Evolutionary conservation across 2,329 filamentous ascomycete genomes (phyloP).

Genomic region (Ambrosiella beaveri): DNA sequence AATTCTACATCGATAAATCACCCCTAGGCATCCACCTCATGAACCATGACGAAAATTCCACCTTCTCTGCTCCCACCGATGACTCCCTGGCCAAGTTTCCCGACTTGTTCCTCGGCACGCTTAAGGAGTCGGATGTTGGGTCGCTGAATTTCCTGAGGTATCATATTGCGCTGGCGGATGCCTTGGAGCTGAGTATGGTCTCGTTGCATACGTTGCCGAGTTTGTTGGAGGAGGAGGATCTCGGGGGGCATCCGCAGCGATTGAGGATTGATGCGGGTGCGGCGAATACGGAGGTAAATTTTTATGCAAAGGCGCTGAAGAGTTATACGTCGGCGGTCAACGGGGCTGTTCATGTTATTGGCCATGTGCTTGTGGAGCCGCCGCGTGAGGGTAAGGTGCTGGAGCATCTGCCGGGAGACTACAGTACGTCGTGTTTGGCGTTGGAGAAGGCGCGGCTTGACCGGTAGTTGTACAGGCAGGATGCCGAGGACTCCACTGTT

Average conservation of each 20-base stretch:
- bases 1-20: slow-evolving; percentile 34
- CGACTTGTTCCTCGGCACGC: slow-evolving; percentile 27
- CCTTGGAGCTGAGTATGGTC: slow-evolving; percentile 49
- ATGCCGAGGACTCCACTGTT: slow-evolving; percentile 48
- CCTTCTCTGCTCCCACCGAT: slow-evolving; percentile 66
- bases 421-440: slow-evolving; percentile 63
- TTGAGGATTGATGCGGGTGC: slow-evolving; percentile 48
- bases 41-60: slow-evolving; percentile 53
- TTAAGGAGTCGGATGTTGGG: background rate
- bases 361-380: slow-evolving; percentile 61
- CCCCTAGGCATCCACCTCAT: slow-evolving; percentile 60
- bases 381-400: slow-evolving; percentile 36
- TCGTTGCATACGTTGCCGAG: slow-evolving; percentile 60
- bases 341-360: slow-evolving; percentile 63
- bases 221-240: slow-evolving; percentile 35
- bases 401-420: slow-evolving; percentile 53
- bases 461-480: slow-evolving; percentile 37
- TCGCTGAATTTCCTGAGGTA: slow-evolving; percentile 41
- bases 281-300: slow-evolving; percentile 55
- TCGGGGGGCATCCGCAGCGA: slow-evolving; percentile 54
- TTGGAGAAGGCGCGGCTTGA: slow-evolving; percentile 58
- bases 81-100: slow-evolving; percentile 51
- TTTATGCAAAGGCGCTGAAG: slow-evolving; percentile 52
- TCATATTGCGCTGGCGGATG: slow-evolving; percentile 53
- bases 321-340: slow-evolving; percentile 53